Conservation (phyloP, 176 grass and related monocot genomes). For the Eleusine coracana region DNA sequence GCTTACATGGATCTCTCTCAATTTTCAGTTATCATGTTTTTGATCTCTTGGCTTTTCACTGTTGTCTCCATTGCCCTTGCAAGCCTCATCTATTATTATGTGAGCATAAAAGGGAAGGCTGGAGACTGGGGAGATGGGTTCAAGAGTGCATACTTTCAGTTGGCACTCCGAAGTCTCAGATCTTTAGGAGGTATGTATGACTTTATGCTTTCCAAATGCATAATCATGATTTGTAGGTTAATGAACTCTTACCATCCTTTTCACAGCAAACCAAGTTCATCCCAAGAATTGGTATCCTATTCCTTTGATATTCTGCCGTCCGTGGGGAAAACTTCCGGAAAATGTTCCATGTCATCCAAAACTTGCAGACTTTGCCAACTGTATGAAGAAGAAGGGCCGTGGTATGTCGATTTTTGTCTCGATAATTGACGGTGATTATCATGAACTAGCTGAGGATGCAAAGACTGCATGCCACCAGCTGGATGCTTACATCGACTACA, state of each 20-base stretch:
- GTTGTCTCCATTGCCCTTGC: slow-evolving; percentile 91
- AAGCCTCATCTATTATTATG: slow-evolving; percentile 99
- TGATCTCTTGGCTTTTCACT: slow-evolving; percentile 97
- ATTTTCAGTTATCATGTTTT: slow-evolving; percentile 95
- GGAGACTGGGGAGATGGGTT: slow-evolving; percentile 99
- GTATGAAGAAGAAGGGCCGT: slow-evolving; percentile 98
- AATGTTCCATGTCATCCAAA: slow-evolving; percentile 98
- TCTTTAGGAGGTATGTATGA: slow-evolving; percentile 81
- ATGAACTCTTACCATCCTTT: slow-evolving; percentile 37
- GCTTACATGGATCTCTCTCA: slow-evolving; percentile 34
- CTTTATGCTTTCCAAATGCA: slow-evolving; percentile 35
- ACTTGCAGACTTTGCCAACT: slow-evolving; percentile 97
- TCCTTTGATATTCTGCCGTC: slow-evolving; percentile 96
- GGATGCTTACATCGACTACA: slow-evolving; percentile 90
- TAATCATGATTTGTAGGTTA: slow-evolving; percentile 22
- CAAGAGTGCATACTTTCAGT: slow-evolving; percentile 98
- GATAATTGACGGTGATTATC: slow-evolving; percentile 94
- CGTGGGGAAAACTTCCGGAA: slow-evolving; percentile 96
- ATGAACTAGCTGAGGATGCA: slow-evolving; percentile 86
- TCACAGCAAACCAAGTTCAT: slow-evolving; percentile 91
- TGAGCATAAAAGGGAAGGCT: slow-evolving; percentile 95
- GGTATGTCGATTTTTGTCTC: slow-evolving; percentile 98
- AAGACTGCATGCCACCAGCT: slow-evolving; percentile 85
- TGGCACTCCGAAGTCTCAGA: slow-evolving; percentile 89
- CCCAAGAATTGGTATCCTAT: slow-evolving; percentile 99